These are phyloP conservation scores for Mycena sanguinolenta DNA, from an alignment of 768 basidiomycete genomes.

Conservation along the genomic window DNA sequence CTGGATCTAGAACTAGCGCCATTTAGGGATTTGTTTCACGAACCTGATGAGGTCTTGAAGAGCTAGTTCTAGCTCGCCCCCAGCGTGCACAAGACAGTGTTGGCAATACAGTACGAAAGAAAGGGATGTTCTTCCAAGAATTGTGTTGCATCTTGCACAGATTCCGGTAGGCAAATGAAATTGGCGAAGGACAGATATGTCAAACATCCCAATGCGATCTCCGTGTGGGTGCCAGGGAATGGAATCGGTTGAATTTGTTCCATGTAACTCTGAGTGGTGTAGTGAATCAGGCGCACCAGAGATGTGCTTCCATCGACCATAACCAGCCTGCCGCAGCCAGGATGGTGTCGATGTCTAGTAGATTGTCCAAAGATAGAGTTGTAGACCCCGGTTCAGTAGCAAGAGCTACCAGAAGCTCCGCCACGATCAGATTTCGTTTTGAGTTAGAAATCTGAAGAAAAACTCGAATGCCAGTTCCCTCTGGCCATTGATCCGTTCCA, in stretches of 20 bases:
- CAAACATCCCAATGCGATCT: not conserved
- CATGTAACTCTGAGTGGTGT: slow-evolving; percentile 10
- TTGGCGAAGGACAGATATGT: slow-evolving; percentile 5
- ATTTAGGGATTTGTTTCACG: slow-evolving; percentile 8
- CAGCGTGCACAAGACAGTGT: slow-evolving; percentile 6
- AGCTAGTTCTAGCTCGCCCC: not conserved
- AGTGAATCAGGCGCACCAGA: not conserved
- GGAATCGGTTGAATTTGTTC: not conserved
- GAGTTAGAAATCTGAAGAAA: slow-evolving; percentile 6
- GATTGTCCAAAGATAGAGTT: not conserved
- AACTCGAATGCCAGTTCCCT: not conserved
- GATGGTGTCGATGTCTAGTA: slow-evolving; percentile 10
- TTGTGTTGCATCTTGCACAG: not conserved
- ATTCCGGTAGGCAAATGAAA: slow-evolving; percentile 1
- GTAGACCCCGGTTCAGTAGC: slow-evolving; percentile 7
- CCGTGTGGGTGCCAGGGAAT: not conserved
- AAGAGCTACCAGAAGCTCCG: slow-evolving; percentile 1
- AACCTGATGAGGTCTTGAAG: not conserved
- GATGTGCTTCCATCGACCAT: slow-evolving; percentile 7
- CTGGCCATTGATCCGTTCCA: slow-evolving; percentile 5
- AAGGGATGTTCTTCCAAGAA: not conserved
- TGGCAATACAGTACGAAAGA: not conserved
- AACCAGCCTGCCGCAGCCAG: slow-evolving; percentile 7
- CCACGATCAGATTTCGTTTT: not conserved
- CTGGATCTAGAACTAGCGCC: too few species aligned